Evolutionary conservation across 495 filamentous ascomycete genomes (phyloP).

Genomic region (Neurospora discreta): DNA sequence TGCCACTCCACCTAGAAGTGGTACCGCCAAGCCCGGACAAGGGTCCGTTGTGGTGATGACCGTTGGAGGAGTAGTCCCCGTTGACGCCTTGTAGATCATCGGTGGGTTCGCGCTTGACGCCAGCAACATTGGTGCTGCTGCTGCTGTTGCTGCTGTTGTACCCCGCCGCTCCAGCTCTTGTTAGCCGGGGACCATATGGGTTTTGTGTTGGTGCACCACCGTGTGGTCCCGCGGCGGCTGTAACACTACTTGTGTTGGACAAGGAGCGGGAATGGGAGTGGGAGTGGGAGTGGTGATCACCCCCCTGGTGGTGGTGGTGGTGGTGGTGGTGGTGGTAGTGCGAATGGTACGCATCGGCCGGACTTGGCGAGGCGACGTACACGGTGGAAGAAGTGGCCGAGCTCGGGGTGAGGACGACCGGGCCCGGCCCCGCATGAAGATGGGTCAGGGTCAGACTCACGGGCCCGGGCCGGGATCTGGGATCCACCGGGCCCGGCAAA

Average conservation of each 20-base stretch:
- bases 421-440: conserved; percentile 1
- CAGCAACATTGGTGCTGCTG: conserved; percentile 3
- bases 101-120: not conserved
- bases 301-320: not conserved
- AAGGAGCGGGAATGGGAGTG: conserved; percentile 4
- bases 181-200: not conserved
- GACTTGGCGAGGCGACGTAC: conserved; percentile 14
- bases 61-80: not conserved
- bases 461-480: not conserved
- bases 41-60: not conserved
- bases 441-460: not conserved
- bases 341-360: not conserved
- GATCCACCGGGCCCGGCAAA: not conserved
- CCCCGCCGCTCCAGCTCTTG: not conserved
- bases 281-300: not conserved
- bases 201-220: not conserved
- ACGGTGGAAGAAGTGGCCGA: conserved; percentile 23
- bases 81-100: not conserved
- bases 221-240: not conserved
- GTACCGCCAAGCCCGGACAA: conserved; percentile 4
- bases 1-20: not conserved
- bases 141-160: not conserved
- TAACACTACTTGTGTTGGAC: conserved; percentile 1
- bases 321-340: not conserved
- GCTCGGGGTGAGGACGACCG: conserved; percentile 18